Base-by-base conservation (phyloP, 2,329 filamentous ascomycete genomes). In the Neopestalotiopsis sp. region DNA sequence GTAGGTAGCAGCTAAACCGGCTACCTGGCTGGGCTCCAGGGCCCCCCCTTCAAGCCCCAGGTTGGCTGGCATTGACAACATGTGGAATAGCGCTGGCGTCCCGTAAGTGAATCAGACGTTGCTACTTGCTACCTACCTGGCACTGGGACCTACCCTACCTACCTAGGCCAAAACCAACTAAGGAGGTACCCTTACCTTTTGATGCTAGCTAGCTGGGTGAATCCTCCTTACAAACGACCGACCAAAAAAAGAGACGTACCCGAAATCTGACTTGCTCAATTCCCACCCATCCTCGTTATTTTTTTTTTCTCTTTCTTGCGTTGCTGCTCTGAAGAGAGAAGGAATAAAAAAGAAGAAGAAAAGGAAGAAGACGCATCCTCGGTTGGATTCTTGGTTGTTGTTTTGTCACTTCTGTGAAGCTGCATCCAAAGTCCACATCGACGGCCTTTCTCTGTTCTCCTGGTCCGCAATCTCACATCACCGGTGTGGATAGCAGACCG, bases 401-500 rank as follows among this genome's bases (percentile, higher is more conserved):
- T 58, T 28, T 30, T 17, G 12, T 49, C 40, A 13, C 17, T 6
- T 28, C 34, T 42, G 34, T 45, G 20, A n/a, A 45, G 28, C 64
- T 40, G 28, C 28, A 57, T n/a, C 49, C 30, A 12, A 28, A 53
- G 20, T 64, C 30, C 66, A 42, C 61, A 34, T 38, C 34, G 45
- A 49, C 34, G 42, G 61, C 20, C 45, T 58, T 57, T 20, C 24
- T 34, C 53, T 45, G 34, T 57, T 24, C 63, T 57, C 28, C 45
- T 45, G 42, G 42, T 61, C 68, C 45, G 59, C 68, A 34, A 66
- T 66, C 68, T 42, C 58, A 49, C 24, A 61, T 49, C 40, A 40
- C 63, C 24, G 24, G 53, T 65, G 59, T 45, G 53, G 42, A 64
- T 64, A 62, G 68, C 59, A 69, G 68, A 69, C 64, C 63, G 45